A percentile compares a stretch with the other conserved stretches of the same genome.
Conservation (phyloP, 108 stramenopile genomes). For the Craspedostauros australis region DNA sequence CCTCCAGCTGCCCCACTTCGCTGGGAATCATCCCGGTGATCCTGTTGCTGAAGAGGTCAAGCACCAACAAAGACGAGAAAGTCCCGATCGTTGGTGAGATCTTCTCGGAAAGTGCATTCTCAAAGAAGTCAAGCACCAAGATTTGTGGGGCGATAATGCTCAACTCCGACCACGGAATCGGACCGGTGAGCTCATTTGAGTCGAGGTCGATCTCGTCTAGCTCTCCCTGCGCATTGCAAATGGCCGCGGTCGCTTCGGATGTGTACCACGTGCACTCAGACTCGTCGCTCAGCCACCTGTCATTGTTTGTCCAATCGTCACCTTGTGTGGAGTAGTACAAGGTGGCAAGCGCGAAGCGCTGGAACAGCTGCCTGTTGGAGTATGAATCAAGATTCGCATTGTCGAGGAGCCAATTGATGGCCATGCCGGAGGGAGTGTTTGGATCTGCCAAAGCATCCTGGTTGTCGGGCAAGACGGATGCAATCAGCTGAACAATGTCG, state of each 20-base stretch:
- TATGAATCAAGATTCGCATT: slow-evolving; percentile 10
- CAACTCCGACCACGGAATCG: slow-evolving; percentile 7
- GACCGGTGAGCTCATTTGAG: slow-evolving; percentile 1
- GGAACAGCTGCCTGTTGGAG: not conserved
- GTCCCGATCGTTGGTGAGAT: slow-evolving; percentile 11
- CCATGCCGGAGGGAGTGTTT: not conserved
- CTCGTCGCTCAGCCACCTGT: slow-evolving; percentile 13
- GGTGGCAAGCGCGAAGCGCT: slow-evolving; percentile 26
- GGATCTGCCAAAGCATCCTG: not conserved
- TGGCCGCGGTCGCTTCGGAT: not conserved
- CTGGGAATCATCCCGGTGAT: slow-evolving; percentile 21
- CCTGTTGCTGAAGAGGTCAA: slow-evolving; percentile 7
- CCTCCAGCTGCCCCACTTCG: not conserved
- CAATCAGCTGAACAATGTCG: too few species aligned
- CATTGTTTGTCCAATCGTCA: slow-evolving; percentile 5
- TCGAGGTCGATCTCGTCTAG: slow-evolving; percentile 9
- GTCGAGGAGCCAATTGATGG: slow-evolving; percentile 18
- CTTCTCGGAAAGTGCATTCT: too few species aligned
- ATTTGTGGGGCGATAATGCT: too few species aligned
- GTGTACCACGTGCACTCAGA: slow-evolving; percentile 23
- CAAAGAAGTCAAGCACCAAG: too few species aligned
- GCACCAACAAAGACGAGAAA: not conserved
- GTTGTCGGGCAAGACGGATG: not conserved
- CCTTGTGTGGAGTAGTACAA: slow-evolving; percentile 22
- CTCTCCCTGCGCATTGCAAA: slow-evolving; percentile 3